Evolutionary conservation across 306 rosid species (phyloP), one percentile per base, ranked within the genome.

Genomic region (Vachellia pachyceras): DNA sequence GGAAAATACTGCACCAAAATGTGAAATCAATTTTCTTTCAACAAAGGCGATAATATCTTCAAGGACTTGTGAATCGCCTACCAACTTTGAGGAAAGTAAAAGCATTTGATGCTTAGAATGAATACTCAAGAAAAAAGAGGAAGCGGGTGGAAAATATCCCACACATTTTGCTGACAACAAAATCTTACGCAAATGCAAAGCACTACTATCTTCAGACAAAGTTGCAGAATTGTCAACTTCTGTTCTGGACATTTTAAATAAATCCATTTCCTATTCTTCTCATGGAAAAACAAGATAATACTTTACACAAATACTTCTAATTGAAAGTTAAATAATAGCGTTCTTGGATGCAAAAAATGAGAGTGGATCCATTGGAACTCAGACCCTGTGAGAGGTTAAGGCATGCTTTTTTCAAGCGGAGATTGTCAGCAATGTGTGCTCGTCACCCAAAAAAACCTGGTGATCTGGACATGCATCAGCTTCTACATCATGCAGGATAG

Each of bases 271-370:
- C 80, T 78, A 75, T 75, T 55, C 86, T 78, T 79, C 79, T 25
- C 33, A n/a, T 44, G n/a, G 72, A 10, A 61, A 10, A 41, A 66
- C 35, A 8, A 50, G 58, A 50, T 25, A 70, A 73, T 49, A 80
- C 77, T 58, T 80, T 81, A 87, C 85, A 85, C 73, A 85, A 85
- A 64, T 84, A 83, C 45, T 79, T 75, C 77, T 70, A 22, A 45
- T 74, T 73, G 84, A 57, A 64, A 72, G 60, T 76, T 46, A 82
- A 42, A 75, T 74, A 54, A 79, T 44, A 73, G 65, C 8, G 8
- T 69, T 83, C 76, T 75, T 47, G 37, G 40, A 47, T 80, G 58
- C 73, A 78, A 86, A 90, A 88, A 85, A 83, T 72, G 82, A 35
- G 73, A 75, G 42, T 77, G 36, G 77, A 81, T 83, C 57, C 84